Evolutionary conservation across 106 monocot species (phyloP).

Genomic region (Acorus calamus): DNA sequence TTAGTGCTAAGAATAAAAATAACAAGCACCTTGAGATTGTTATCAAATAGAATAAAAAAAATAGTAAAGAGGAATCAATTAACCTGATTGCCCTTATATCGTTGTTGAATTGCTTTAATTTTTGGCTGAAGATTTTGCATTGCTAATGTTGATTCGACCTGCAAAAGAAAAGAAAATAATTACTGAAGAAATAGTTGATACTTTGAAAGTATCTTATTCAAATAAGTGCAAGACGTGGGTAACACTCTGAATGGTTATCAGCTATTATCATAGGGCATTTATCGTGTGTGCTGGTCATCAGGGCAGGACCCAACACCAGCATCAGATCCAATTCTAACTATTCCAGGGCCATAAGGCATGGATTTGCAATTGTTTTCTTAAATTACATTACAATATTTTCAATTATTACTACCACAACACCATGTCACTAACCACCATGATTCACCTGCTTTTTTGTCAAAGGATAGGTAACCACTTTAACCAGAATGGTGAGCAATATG

Average conservation of each 20-base stretch:
- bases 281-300: too few relatives aligned
- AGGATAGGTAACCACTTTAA: conserved; percentile 74
- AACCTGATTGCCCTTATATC: conserved; percentile 94
- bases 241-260: too few relatives aligned
- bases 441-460: conserved; percentile 89
- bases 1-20: not conserved
- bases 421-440: not conserved
- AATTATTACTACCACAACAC: too few relatives aligned
- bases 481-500: conserved; percentile 84
- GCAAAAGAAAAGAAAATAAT: conserved; percentile 6
- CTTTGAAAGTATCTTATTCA: too few relatives aligned
- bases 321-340: too few relatives aligned
- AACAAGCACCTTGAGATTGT: not conserved
- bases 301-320: too few relatives aligned
- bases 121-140: conserved; percentile 99
- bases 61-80: not conserved
- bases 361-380: too few relatives aligned
- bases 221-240: too few relatives aligned
- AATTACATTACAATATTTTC: too few relatives aligned
- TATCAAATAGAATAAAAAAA: not conserved
- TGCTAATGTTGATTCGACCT: conserved; percentile 91
- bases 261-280: too few relatives aligned
- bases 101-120: conserved; percentile 84
- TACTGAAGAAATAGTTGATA: not conserved
- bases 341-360: too few relatives aligned